These are phyloP conservation scores for Amanita pseudoporphyria DNA, from an alignment of 768 basidiomycete species.

Conservation along the genomic window DNA sequence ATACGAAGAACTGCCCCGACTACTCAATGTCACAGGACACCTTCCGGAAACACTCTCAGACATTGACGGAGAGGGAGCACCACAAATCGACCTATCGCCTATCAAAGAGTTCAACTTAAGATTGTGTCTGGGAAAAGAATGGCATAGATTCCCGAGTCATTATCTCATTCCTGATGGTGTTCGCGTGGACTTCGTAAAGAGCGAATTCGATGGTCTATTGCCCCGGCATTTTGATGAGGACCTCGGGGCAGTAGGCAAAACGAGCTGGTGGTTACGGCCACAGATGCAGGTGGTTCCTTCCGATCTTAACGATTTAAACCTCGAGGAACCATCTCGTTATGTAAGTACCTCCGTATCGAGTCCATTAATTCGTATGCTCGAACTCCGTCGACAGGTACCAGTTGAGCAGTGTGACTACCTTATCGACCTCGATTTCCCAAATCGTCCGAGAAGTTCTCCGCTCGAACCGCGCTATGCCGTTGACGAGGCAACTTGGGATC, in stretches of 20 bases:
- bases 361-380: constrained; percentile 2
- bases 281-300: constrained; percentile 52
- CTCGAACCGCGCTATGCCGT: constrained; percentile 76
- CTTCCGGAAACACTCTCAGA: constrained; percentile 36
- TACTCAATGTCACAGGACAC: constrained; percentile 66
- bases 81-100: constrained; percentile 55
- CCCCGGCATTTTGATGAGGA: constrained; percentile 69
- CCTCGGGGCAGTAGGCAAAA: constrained; percentile 15
- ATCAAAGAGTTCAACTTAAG: constrained; percentile 62
- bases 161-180: constrained; percentile 82
- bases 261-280: constrained; percentile 42
- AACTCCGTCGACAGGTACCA: constrained; percentile 42
- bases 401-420: constrained; percentile 78
- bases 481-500: constrained; percentile 66
- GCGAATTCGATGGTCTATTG: constrained; percentile 82
- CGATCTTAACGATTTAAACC: constrained; percentile 83
- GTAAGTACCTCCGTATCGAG: constrained; percentile 30
- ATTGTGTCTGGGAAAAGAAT: constrained; percentile 89
- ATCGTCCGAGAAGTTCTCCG: constrained; percentile 40
- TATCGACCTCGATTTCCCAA: constrained; percentile 82
- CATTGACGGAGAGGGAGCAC: constrained; percentile 30
- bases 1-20: constrained; percentile 65
- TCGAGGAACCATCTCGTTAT: constrained; percentile 67
- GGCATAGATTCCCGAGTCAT: constrained; percentile 90
- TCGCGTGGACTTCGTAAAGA: constrained; percentile 82